These are phyloP conservation scores for Ustilago trichophora DNA, from an alignment of 1,284 basidiomycete species.

Conservation along the genomic window DNA sequence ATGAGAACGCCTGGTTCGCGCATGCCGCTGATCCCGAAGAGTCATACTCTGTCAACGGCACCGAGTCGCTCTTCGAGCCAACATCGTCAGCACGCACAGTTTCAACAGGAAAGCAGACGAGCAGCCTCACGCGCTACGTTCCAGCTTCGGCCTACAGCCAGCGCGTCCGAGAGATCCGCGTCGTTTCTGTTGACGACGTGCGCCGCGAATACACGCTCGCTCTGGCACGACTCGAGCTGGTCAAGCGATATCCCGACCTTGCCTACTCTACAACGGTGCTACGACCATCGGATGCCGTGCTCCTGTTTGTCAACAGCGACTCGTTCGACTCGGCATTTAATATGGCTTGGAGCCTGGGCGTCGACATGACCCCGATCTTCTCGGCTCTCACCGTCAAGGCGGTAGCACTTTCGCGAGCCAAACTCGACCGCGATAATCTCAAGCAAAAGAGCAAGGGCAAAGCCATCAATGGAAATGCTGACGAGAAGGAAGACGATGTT, in stretches of 20 bases:
- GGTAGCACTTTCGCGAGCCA: constrained; percentile 67
- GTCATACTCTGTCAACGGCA: constrained; percentile 15
- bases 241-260: constrained; percentile 73
- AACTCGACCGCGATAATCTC: constrained; percentile 15
- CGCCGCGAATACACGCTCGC: constrained; percentile 84
- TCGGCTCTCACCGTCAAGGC: constrained; percentile 80
- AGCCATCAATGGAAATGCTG: constrained; percentile 5
- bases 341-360: constrained; percentile 77
- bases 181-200: constrained; percentile 83
- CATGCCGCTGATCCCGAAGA: constrained; percentile 39
- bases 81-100: constrained; percentile 11
- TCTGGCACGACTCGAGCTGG: constrained; percentile 80
- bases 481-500: constrained; percentile 22
- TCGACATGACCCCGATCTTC: constrained; percentile 89
- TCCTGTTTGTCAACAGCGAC: constrained; percentile 81
- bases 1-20: constrained; percentile 84
- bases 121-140: constrained; percentile 78
- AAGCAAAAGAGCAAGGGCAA: not conserved
- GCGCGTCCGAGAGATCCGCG: constrained; percentile 73
- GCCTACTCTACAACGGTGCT: constrained; percentile 48
- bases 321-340: constrained; percentile 82
- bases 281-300: constrained; percentile 73
- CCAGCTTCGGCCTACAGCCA: constrained; percentile 74
- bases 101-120: constrained; percentile 49
- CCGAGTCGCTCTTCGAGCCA: constrained; percentile 26